These are phyloP conservation scores for Pseudogymnoascus verrucosus DNA, from an alignment of 2,329 filamentous ascomycete species.

Conservation along the genomic window DNA sequence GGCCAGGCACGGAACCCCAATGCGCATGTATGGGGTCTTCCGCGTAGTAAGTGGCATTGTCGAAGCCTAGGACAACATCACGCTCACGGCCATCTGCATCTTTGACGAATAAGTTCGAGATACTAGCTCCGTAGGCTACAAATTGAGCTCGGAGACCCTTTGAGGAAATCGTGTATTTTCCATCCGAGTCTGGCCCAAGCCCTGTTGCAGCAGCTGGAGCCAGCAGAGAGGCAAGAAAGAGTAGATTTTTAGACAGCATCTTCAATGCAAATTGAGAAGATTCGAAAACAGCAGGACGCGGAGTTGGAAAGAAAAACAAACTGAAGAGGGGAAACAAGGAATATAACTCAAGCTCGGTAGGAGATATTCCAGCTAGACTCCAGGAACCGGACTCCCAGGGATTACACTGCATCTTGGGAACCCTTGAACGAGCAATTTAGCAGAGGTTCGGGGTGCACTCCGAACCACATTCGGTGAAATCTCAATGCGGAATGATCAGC, in stretches of 20 bases:
- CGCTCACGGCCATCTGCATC: slow-evolving; percentile 61
- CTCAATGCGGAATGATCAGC: slow-evolving; percentile 7
- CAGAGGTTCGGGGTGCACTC: not conserved
- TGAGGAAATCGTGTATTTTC: slow-evolving; percentile 66
- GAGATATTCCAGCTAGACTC: not conserved
- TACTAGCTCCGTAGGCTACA: slow-evolving; percentile 65
- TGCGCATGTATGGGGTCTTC: slow-evolving; percentile 59
- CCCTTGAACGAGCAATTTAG: not conserved
- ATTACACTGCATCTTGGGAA: slow-evolving; percentile 1
- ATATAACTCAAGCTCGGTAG: not conserved
- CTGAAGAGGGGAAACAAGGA: not conserved
- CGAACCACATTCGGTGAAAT: not conserved
- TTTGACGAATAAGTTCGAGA: slow-evolving; percentile 63
- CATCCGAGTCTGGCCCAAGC: slow-evolving; percentile 44
- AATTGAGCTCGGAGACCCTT: slow-evolving; percentile 60
- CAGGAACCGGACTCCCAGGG: not conserved
- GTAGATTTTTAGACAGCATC: slow-evolving; percentile 17
- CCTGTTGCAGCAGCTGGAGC: slow-evolving; percentile 10
- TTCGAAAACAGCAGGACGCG: not conserved
- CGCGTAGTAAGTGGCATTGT: slow-evolving; percentile 65
- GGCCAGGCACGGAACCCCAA: slow-evolving; percentile 64
- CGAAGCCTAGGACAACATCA: slow-evolving; percentile 66
- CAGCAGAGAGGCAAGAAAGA: slow-evolving; percentile 13
- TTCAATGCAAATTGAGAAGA: slow-evolving; percentile 8
- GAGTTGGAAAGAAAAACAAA: not conserved